phyloP scores from a whole-genome alignment of 2,329 filamentous ascomycete genomes.

The Penicillium sclerotiorum region DNA sequence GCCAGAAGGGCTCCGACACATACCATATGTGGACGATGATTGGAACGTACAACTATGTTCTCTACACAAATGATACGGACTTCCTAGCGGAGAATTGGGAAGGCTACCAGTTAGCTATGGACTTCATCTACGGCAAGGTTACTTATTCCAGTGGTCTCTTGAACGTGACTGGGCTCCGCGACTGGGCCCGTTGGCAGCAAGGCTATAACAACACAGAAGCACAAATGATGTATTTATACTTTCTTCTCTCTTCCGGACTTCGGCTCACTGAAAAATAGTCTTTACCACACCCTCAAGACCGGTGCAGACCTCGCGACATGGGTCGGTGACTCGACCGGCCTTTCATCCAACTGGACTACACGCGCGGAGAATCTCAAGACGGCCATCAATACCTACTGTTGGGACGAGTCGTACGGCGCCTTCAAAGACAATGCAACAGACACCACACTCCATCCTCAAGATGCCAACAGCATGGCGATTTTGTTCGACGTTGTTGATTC shows the following conservation, averaged over 20 bases:
- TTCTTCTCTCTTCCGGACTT: not conserved
- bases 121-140: slow-evolving; percentile 49
- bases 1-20: slow-evolving; percentile 37
- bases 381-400: slow-evolving; percentile 53
- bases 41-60: slow-evolving; percentile 60
- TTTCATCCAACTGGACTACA: slow-evolving; percentile 46
- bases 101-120: slow-evolving; percentile 53
- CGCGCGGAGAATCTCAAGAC: slow-evolving; percentile 42
- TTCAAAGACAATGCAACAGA: slow-evolving; percentile 58
- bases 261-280: slow-evolving; percentile 17
- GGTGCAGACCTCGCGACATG: slow-evolving; percentile 56
- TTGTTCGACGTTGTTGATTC: slow-evolving; percentile 50
- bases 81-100: slow-evolving; percentile 54
- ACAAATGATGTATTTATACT: slow-evolving; percentile 48
- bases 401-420: slow-evolving; percentile 52
- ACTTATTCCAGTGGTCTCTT: slow-evolving; percentile 49
- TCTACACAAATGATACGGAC: slow-evolving; percentile 56
- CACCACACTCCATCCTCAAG: slow-evolving; percentile 60
- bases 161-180: slow-evolving; percentile 53
- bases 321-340: slow-evolving; percentile 44
- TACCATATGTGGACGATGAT: slow-evolving; percentile 58
- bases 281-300: slow-evolving; percentile 59
- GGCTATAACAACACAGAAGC: slow-evolving; percentile 56
- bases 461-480: slow-evolving; percentile 61
- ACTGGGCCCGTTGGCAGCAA: slow-evolving; percentile 57